A percentile compares a stretch with the other conserved stretches of the same genome.
These are phyloP conservation scores for Sisymbrium irio DNA, from an alignment of 345 rosid genomes.

Conservation along the genomic window DNA sequence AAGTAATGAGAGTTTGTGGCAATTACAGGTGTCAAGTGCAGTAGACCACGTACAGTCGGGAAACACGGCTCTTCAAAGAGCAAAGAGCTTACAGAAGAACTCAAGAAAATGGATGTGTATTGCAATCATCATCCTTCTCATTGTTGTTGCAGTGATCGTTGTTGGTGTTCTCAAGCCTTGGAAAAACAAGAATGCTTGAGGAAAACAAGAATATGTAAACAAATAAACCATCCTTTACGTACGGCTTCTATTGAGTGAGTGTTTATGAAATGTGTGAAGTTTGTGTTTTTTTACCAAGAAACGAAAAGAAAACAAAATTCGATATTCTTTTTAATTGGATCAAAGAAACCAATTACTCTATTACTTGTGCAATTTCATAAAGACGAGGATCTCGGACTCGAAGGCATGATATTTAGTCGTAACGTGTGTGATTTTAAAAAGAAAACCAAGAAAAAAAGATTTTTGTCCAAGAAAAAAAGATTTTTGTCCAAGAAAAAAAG, in stretches of 20 bases:
- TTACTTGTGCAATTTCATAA: background rate
- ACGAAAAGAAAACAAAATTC: background rate
- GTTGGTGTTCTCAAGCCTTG: conserved; percentile 82
- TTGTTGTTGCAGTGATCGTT: conserved; percentile 66
- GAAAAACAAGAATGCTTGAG: conserved; percentile 57
- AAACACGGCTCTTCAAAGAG: conserved; percentile 73
- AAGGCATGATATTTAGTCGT: background rate
- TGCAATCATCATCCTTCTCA: conserved; percentile 80
- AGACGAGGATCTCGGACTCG: background rate
- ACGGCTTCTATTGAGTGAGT: conserved; percentile 12
- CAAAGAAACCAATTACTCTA: conserved; percentile 12
- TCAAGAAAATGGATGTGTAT: conserved; percentile 95
- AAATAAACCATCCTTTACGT: background rate
- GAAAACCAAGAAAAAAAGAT: too few species aligned
- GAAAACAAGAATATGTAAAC: conserved; percentile 5
- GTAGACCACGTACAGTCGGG: conserved; percentile 93
- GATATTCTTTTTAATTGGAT: conserved; percentile 29
- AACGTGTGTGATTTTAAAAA: background rate
- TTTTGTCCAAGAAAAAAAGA: too few species aligned
- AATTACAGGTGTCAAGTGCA: conserved; percentile 68
- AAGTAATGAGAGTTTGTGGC: background rate
- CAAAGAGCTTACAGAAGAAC: conserved; percentile 73
- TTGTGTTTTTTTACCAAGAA: conserved; percentile 1
- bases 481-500: too few species aligned
- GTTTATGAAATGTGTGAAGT: conserved; percentile 18